Evolutionary conservation across 352 stramenopile genomes (phyloP).

Genomic region (Pythium dissotocum): DNA sequence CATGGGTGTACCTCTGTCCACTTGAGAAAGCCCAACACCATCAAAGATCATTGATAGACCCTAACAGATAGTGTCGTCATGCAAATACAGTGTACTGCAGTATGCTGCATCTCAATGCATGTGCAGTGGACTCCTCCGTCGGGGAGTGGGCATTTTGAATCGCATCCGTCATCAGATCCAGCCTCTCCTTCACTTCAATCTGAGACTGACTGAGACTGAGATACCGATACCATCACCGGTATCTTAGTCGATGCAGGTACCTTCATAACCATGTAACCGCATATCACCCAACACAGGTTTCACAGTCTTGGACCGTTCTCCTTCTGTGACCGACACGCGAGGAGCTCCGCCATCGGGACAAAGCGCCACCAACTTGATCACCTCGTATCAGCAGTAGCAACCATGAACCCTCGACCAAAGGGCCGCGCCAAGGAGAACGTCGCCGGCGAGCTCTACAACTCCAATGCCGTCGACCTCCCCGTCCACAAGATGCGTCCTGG

Average conservation of each 20-base stretch:
- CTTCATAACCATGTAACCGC: background rate
- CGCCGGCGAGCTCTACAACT: conserved; percentile 82
- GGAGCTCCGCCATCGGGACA: background rate
- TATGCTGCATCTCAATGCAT: too few relatives aligned
- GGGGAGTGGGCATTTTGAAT: too few relatives aligned
- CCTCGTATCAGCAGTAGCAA: background rate
- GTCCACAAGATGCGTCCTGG: conserved; percentile 16
- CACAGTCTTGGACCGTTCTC: background rate
- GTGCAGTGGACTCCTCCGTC: too few relatives aligned
- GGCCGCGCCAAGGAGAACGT: conserved; percentile 75
- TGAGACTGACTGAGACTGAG: background rate
- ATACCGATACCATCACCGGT: background rate
- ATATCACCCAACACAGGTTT: background rate
- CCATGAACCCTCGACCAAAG: conserved; percentile 41
- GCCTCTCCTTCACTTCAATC: background rate
- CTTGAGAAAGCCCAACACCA: too few relatives aligned
- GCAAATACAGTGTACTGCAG: too few relatives aligned
- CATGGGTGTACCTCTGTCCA: too few relatives aligned
- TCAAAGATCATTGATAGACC: too few relatives aligned
- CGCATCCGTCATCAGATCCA: too few relatives aligned
- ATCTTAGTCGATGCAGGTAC: background rate
- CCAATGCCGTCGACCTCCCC: conserved; percentile 60
- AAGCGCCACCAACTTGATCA: conserved; percentile 1
- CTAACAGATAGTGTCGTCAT: too few relatives aligned
- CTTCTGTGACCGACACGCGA: conserved; percentile 3